These are phyloP conservation scores for Blastobotrys serpentis DNA, from an alignment of 1,139 yeast genomes.

Conservation along the genomic window DNA sequence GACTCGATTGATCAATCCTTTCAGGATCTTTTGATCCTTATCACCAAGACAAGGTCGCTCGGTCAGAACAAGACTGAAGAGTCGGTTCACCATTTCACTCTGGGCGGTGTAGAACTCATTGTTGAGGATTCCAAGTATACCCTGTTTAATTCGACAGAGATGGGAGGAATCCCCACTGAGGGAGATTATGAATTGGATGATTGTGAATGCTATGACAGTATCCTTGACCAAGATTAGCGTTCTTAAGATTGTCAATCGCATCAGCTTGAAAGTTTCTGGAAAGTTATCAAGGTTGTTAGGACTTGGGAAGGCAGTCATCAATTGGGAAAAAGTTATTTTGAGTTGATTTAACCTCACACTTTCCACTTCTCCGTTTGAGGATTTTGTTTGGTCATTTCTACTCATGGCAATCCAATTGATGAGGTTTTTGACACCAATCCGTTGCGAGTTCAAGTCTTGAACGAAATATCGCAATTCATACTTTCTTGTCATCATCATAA, in stretches of 20 bases:
- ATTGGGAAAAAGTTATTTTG: constrained; percentile 1
- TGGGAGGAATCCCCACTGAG: constrained; percentile 22
- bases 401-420: constrained; percentile 22
- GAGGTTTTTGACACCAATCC: constrained; percentile 22
- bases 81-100: constrained; percentile 17
- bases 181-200: constrained; percentile 25
- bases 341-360: constrained; percentile 5
- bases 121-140: constrained; percentile 20
- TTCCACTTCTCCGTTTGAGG: neutral
- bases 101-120: constrained; percentile 16
- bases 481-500: constrained; percentile 15
- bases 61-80: constrained; percentile 20
- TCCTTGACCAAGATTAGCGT: constrained; percentile 26
- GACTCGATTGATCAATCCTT: constrained; percentile 21
- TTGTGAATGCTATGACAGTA: constrained; percentile 32
- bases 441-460: constrained; percentile 23
- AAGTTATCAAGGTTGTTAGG: constrained; percentile 18
- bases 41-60: constrained; percentile 27
- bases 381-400: neutral
- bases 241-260: constrained; percentile 27
- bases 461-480: constrained; percentile 26
- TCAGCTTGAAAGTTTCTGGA: constrained; percentile 28
- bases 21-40: constrained; percentile 22
- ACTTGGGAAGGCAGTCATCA: constrained; percentile 23
- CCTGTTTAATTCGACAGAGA: constrained; percentile 24